A percentile compares a stretch with the other conserved stretches of the same genome.
Conservation (phyloP, 2,329 filamentous ascomycete species). For the Penicillium janthinellum region DNA sequence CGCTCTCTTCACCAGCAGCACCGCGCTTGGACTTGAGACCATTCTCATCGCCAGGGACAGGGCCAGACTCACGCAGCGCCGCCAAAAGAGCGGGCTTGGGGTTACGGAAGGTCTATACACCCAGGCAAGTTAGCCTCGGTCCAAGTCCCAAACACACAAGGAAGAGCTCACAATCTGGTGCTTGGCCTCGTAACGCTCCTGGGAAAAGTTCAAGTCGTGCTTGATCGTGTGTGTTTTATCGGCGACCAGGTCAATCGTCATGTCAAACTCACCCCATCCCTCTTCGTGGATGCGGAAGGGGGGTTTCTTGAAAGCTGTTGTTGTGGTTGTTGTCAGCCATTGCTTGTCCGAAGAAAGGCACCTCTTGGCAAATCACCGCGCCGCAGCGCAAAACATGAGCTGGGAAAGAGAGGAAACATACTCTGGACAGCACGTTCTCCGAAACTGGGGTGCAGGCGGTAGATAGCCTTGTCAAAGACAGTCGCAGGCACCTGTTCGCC, state of each 20-base stretch:
- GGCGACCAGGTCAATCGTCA: slow-evolving; percentile 79
- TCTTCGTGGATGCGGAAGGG: slow-evolving; percentile 91
- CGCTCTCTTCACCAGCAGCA: slow-evolving; percentile 56
- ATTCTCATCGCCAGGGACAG: slow-evolving; percentile 73
- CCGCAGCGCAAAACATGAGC: background rate
- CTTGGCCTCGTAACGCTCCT: slow-evolving; percentile 77
- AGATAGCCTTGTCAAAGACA: slow-evolving; percentile 89
- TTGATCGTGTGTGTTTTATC: slow-evolving; percentile 83
- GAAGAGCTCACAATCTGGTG: slow-evolving; percentile 63
- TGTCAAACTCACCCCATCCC: slow-evolving; percentile 98
- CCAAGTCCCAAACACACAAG: background rate
- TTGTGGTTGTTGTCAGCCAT: slow-evolving; percentile 8
- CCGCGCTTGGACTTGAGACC: slow-evolving; percentile 64
- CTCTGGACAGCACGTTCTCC: slow-evolving; percentile 77
- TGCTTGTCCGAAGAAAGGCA: background rate
- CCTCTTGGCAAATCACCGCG: background rate
- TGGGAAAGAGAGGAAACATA: slow-evolving; percentile 51
- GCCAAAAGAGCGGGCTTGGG: slow-evolving; percentile 83
- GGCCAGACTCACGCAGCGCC: slow-evolving; percentile 77
- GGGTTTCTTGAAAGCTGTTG: slow-evolving; percentile 72
- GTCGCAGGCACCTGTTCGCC: slow-evolving; percentile 81
- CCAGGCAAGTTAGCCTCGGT: background rate
- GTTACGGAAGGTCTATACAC: slow-evolving; percentile 75
- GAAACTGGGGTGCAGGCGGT: slow-evolving; percentile 93
- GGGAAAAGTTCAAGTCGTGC: slow-evolving; percentile 91